Percentiles rank a stretch among this genome's conserved stretches.
These are phyloP conservation scores for Solanum pinnatisectum DNA, from an alignment of 257 asterid genomes.

Conservation along the genomic window DNA sequence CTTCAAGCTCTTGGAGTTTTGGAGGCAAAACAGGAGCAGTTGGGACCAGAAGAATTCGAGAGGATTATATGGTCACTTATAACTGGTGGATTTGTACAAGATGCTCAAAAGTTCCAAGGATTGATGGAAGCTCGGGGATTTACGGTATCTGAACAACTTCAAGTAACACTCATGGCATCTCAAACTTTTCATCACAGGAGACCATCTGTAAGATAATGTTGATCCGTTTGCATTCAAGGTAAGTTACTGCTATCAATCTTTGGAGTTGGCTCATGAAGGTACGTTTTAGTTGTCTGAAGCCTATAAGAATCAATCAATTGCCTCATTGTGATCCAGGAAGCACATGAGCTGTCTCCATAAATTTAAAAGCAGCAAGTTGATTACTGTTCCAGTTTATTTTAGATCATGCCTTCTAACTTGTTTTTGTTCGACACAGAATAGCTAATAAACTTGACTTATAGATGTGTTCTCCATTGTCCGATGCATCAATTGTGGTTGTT, in stretches of 20 bases:
- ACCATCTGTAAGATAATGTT: constrained; percentile 1
- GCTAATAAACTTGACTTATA: neutral
- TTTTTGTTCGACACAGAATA: neutral
- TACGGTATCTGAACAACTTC: neutral
- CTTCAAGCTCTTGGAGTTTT: too few species aligned
- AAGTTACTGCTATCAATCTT: neutral
- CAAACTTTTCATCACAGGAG: constrained; percentile 1
- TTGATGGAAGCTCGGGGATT: constrained; percentile 57
- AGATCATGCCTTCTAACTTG: neutral
- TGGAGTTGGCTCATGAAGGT: neutral
- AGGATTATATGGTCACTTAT: constrained; percentile 26
- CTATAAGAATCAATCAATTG: neutral
- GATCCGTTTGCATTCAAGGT: neutral
- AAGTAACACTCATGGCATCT: neutral
- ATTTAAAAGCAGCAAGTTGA: neutral
- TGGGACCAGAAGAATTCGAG: too few species aligned
- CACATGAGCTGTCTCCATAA: neutral
- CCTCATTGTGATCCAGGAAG: neutral
- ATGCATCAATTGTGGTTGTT: neutral
- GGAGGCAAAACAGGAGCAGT: too few species aligned
- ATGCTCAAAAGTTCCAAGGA: constrained; percentile 41
- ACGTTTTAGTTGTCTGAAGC: neutral
- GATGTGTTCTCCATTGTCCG: neutral
- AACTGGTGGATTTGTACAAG: constrained; percentile 50
- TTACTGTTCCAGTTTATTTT: neutral